Evolutionary conservation across 371 early-diverging fungal genomes (phyloP).

Genomic region (Mucor racemosus): DNA sequence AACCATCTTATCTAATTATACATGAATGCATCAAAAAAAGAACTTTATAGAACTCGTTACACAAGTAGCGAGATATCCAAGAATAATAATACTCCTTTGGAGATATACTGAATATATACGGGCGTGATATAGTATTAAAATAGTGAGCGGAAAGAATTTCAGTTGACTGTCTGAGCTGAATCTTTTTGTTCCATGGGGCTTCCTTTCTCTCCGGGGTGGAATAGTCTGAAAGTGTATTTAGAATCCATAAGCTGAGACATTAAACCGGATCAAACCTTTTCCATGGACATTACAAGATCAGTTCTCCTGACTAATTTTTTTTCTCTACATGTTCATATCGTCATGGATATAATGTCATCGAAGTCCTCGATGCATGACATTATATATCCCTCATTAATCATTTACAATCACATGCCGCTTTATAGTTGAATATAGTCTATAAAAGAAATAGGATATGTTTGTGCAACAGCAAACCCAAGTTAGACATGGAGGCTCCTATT

Average conservation of each 20-base stretch:
- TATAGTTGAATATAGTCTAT: not conserved
- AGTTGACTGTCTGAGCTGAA: constrained; percentile 4
- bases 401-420: not conserved
- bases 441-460: not conserved
- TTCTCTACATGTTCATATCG: not conserved
- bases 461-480: constrained; percentile 2
- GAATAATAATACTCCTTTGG: not conserved
- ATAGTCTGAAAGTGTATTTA: too few species aligned
- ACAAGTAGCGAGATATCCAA: not conserved
- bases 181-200: not conserved
- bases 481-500: not conserved
- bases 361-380: not conserved
- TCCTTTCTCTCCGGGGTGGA: not conserved
- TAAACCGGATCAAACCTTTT: constrained; percentile 7
- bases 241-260: not conserved
- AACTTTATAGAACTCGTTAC: not conserved
- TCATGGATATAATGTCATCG: not conserved
- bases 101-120: not conserved
- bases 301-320: not conserved
- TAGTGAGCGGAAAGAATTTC: not conserved
- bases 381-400: constrained; percentile 1
- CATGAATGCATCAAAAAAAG: not conserved
- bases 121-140: too few species aligned
- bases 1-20: constrained; percentile 1
- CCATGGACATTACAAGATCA: not conserved